A percentile compares a stretch with the other conserved stretches of the same genome.
phyloP scores from a whole-genome alignment of 148 eudicot genomes.

The Silene latifolia region DNA sequence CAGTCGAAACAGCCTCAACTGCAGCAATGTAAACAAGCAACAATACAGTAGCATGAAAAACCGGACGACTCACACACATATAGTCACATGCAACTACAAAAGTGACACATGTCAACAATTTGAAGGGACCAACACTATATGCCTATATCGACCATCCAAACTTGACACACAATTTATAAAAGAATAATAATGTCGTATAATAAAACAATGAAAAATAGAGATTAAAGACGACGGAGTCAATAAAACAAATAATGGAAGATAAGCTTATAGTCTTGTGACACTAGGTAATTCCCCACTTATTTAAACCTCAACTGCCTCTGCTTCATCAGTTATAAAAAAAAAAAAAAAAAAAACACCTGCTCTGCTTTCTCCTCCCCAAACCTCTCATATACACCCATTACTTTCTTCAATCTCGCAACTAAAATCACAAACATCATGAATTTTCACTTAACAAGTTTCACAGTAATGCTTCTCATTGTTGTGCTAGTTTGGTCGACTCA shows the following conservation, averaged over 20 bases:
- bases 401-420: neutral
- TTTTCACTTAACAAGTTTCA: constrained; percentile 13
- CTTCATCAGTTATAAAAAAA: constrained; percentile 29
- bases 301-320: constrained; percentile 29
- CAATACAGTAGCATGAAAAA: constrained; percentile 9
- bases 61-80: constrained; percentile 10
- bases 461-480: constrained; percentile 22
- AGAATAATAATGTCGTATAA: constrained; percentile 3
- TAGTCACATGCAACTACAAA: constrained; percentile 27
- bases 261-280: constrained; percentile 29
- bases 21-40: no score
- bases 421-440: constrained; percentile 12
- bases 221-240: no score
- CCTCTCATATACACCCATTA: constrained; percentile 3
- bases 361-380: constrained; percentile 23
- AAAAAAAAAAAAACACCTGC: constrained; percentile 21
- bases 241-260: no score
- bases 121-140: constrained; percentile 8
- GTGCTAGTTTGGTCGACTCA: constrained; percentile 25
- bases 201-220: no score
- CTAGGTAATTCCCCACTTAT: constrained; percentile 25
- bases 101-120: constrained; percentile 24
- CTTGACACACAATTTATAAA: neutral
- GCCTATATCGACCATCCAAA: constrained; percentile 16
- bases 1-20: no score